A percentile compares a stretch with the other conserved stretches of the same genome.
These are phyloP conservation scores for Globisporangium spiculum DNA, from an alignment of 352 stramenopile species.

Conservation along the genomic window DNA sequence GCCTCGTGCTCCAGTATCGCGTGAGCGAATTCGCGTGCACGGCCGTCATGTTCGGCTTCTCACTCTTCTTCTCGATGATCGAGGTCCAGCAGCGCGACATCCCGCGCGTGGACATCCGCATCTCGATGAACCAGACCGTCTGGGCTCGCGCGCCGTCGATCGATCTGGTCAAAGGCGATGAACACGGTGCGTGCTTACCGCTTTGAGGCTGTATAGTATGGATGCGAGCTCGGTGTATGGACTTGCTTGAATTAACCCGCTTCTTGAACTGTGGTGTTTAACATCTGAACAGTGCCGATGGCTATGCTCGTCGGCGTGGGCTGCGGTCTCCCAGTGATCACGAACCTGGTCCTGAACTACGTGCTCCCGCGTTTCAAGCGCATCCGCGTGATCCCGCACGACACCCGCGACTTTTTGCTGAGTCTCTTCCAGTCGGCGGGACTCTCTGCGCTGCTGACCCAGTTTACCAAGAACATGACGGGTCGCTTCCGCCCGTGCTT, in stretches of 20 bases:
- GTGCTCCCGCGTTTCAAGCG: constrained; percentile 45
- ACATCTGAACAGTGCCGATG: constrained; percentile 44
- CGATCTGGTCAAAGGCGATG: constrained; percentile 40
- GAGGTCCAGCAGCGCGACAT: constrained; percentile 58
- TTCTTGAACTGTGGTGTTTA: not conserved
- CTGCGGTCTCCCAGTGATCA: constrained; percentile 33
- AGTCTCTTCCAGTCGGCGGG: constrained; percentile 51
- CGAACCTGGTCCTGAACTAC: constrained; percentile 60
- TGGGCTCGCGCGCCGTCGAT: constrained; percentile 53
- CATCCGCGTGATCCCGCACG: constrained; percentile 51
- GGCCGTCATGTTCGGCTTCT: constrained; percentile 41
- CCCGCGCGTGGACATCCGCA: constrained; percentile 40
- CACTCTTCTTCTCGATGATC: constrained; percentile 50
- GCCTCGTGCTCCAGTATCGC: constrained; percentile 37
- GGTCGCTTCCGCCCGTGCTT: constrained; percentile 73
- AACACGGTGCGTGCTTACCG: constrained; percentile 23
- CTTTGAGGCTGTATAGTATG: not conserved
- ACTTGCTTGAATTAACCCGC: not conserved
- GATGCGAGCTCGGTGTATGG: not conserved
- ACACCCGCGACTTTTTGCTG: constrained; percentile 72
- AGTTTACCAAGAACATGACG: constrained; percentile 69
- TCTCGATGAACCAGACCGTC: constrained; percentile 35
- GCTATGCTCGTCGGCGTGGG: constrained; percentile 35
- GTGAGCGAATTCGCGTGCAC: constrained; percentile 55
- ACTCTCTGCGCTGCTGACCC: constrained; percentile 53